phyloP scores from a whole-genome alignment of 2,329 filamentous ascomycete genomes.

The Penicillium hesseltinei region DNA sequence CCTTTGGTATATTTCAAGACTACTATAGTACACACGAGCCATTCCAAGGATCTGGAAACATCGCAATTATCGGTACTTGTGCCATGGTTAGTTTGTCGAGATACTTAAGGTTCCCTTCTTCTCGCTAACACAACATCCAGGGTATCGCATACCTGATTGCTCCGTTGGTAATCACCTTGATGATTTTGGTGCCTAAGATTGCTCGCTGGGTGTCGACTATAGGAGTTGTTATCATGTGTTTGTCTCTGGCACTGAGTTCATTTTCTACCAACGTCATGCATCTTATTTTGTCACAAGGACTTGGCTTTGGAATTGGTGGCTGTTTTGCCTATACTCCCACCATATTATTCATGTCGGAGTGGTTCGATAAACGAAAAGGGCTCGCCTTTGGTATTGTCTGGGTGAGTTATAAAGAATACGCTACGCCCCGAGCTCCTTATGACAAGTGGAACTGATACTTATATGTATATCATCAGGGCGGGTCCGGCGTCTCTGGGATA shows the following conservation, averaged over 20 bases:
- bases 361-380: constrained; percentile 49
- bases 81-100: constrained; percentile 48
- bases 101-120: not conserved
- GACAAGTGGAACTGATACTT: not conserved
- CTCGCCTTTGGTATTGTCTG: constrained; percentile 52
- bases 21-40: constrained; percentile 62
- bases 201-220: constrained; percentile 29
- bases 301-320: constrained; percentile 47
- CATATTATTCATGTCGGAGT: constrained; percentile 52
- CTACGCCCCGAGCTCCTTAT: not conserved
- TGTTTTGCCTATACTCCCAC: constrained; percentile 47
- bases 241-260: constrained; percentile 39
- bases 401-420: constrained; percentile 26
- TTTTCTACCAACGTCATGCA: constrained; percentile 42
- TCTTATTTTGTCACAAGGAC: constrained; percentile 40
- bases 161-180: constrained; percentile 24
- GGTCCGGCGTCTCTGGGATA: constrained; percentile 33
- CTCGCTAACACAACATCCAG: constrained; percentile 11
- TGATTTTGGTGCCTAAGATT: constrained; percentile 35
- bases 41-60: constrained; percentile 50
- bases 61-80: constrained; percentile 65
- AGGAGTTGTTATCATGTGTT: constrained; percentile 37
- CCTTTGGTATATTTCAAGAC: constrained; percentile 69
- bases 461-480: constrained; percentile 19
- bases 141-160: constrained; percentile 29